Evolutionary conservation across 2,329 filamentous ascomycete species (phyloP), one percentile per base, ranked within the genome.

Genomic region (Aspergillus puulaauensis): DNA sequence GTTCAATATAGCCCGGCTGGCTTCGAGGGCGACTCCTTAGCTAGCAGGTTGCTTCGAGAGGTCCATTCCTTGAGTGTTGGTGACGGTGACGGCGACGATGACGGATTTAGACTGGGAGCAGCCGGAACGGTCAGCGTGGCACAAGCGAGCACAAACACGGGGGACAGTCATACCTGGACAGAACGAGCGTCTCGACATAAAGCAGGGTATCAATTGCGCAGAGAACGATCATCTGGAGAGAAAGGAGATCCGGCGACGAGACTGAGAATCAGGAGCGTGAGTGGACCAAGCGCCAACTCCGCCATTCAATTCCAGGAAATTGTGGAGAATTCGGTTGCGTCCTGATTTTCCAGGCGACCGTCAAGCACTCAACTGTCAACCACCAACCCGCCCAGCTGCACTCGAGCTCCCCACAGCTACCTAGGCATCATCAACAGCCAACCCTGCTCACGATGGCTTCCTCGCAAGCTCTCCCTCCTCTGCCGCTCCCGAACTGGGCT

Each of bases 401-500:
- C 59, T 56, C 47, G 60, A 56, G 61, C 51, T 58, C 59, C 40
- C 57, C 23, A 52, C 12, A 11, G 27, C n/a, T n/a, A 37, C 35
- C 35, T 31, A 31, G 27, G 6, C 14, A 37, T 37, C 35, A 15
- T 37, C 15, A n/a, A 37, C 15, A 37, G 2, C 47, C 51, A 40
- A 48, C 23, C 35, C 41, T 33, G 31, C 24, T 37, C 39, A 51
- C 50, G 59, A 70, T 69, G 65, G 53, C 61, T 46, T 40, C 44
- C 19, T 57, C 63, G 12, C 61, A 61, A 53, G 52, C 65, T 55
- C 68, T 58, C 65, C 70, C 56, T 59, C 73, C 73, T 44, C 77
- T 79, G 41, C 81, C 79, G 49, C 82, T 82, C 48, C 93, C 93
- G 35, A 80, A 83, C 82, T 99, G 95, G 95, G 90, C 93, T 35